These are phyloP conservation scores for Ceratobasidium sp. DNA, from an alignment of 1,284 basidiomycete species.

Conservation along the genomic window DNA sequence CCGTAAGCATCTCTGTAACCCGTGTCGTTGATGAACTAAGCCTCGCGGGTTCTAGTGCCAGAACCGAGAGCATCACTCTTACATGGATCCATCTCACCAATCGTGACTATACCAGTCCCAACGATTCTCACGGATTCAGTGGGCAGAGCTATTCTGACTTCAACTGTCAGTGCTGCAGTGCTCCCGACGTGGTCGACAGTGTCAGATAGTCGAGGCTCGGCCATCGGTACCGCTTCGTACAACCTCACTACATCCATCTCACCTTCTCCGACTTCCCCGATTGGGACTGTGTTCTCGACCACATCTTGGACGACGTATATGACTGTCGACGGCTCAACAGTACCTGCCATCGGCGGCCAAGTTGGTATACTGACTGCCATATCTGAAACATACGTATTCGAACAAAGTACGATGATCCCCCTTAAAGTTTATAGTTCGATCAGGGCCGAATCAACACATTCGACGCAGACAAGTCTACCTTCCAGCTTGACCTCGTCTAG, in stretches of 20 bases:
- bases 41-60: too few relatives aligned
- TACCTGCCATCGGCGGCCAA: neutral
- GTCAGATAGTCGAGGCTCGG: neutral
- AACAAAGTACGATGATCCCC: neutral
- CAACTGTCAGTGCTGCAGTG: neutral
- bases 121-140: neutral
- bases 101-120: neutral
- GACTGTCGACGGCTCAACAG: neutral
- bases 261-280: conserved; percentile 1
- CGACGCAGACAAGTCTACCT: too few relatives aligned
- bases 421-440: neutral
- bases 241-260: neutral
- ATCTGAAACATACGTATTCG: too few relatives aligned
- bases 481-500: too few relatives aligned
- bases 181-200: neutral
- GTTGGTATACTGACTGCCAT: neutral
- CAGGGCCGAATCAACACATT: too few relatives aligned
- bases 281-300: neutral
- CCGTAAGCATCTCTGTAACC: too few relatives aligned
- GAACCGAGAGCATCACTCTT: neutral
- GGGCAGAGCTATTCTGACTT: neutral
- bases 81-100: too few relatives aligned
- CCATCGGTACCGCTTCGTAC: too few relatives aligned
- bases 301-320: conserved; percentile 17
- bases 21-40: too few relatives aligned